phyloP scores from a whole-genome alignment of 352 stramenopile genomes.

The Phytopythium cucurbitacearum region DNA sequence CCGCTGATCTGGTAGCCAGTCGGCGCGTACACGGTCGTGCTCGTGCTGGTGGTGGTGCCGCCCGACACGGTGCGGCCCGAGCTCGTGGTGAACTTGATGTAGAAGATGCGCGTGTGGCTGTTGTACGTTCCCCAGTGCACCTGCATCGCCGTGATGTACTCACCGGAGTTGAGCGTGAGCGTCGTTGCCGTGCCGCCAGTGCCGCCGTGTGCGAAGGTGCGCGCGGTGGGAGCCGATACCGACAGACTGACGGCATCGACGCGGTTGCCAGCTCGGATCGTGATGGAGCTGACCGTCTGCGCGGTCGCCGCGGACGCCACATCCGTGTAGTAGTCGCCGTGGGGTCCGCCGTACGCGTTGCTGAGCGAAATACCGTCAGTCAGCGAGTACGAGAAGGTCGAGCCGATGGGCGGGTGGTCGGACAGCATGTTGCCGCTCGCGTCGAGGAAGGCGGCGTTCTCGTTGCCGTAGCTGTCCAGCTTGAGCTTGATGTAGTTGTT shows the following conservation, averaged over 20 bases:
- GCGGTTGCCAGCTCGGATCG: constrained; percentile 21
- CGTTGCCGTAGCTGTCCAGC: constrained; percentile 36
- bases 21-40: constrained; percentile 23
- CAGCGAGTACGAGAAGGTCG: constrained; percentile 32
- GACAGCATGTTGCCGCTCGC: constrained; percentile 28
- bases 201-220: constrained; percentile 31
- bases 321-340: constrained; percentile 35
- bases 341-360: constrained; percentile 29
- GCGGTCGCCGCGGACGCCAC: constrained; percentile 16
- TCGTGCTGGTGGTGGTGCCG: constrained; percentile 29
- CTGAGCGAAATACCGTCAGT: constrained; percentile 25
- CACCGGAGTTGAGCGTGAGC: constrained; percentile 28
- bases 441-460: constrained; percentile 35
- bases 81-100: constrained; percentile 36
- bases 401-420: constrained; percentile 45
- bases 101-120: constrained; percentile 35
- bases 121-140: constrained; percentile 40
- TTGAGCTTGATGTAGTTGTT: constrained; percentile 41
- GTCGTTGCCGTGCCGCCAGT: constrained; percentile 24
- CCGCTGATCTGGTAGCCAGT: constrained; percentile 38
- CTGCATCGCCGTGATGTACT: constrained; percentile 45
- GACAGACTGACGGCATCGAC: constrained; percentile 39
- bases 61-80: constrained; percentile 18
- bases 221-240: constrained; percentile 8
- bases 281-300: constrained; percentile 26